A percentile compares a stretch with the other conserved stretches of the same genome.
These are phyloP conservation scores for Fusarium devonianum DNA, from an alignment of 2,329 filamentous ascomycete species.

Conservation along the genomic window DNA sequence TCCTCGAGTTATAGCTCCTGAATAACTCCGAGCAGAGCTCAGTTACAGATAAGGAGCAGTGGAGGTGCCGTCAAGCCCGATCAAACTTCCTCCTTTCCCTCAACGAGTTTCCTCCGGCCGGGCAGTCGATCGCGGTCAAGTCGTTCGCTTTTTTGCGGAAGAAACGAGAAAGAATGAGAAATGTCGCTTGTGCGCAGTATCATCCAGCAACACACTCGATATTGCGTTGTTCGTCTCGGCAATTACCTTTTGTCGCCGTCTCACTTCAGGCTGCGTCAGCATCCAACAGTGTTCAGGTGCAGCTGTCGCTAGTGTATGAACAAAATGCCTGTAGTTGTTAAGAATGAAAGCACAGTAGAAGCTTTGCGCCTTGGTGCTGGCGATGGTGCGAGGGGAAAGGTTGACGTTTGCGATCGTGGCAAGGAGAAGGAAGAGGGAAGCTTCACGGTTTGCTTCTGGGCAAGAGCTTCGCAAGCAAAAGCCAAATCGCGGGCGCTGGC, in stretches of 20 bases:
- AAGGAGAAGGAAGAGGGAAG: conserved; percentile 10
- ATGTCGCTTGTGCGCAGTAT: neutral
- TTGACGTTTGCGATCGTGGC: conserved; percentile 3
- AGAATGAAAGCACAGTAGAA: neutral
- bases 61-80: conserved; percentile 29
- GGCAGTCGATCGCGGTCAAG: conserved; percentile 16
- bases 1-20: conserved; percentile 39
- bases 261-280: conserved; percentile 13
- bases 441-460: conserved; percentile 30
- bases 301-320: conserved; percentile 1
- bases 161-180: too few relatives aligned
- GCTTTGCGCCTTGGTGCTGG: neutral
- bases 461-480: conserved; percentile 38
- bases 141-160: too few relatives aligned
- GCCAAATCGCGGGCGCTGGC: conserved; percentile 26
- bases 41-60: conserved; percentile 33
- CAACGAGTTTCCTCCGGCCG: conserved; percentile 16
- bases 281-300: conserved; percentile 8
- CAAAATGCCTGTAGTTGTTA: neutral
- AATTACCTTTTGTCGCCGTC: conserved; percentile 6
- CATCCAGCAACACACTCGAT: neutral
- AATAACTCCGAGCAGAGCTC: conserved; percentile 22
- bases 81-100: conserved; percentile 34
- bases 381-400: neutral
- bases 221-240: conserved; percentile 1